Percentiles rank a stretch among this genome's conserved stretches.
Evolutionary conservation across 768 basidiomycete species (phyloP).

Genomic region (Leucocoprinus leucothites): DNA sequence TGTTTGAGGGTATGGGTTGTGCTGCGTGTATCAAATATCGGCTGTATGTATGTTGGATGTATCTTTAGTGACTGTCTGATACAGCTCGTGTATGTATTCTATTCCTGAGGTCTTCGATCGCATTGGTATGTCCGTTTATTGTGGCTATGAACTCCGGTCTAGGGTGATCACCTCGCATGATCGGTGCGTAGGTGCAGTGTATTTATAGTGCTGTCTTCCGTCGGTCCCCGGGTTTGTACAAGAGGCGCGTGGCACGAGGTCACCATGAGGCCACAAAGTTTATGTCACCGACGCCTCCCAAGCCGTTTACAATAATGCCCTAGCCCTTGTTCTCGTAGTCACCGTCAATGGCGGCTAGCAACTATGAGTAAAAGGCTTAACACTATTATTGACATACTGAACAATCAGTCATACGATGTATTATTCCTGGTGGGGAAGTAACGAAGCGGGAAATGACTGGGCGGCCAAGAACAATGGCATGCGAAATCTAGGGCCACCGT

Average conservation of each 20-base stretch:
- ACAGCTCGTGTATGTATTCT: not conserved
- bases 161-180: slow-evolving; percentile 3
- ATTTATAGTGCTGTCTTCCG: not conserved
- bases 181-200: slow-evolving; percentile 1
- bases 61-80: slow-evolving; percentile 4
- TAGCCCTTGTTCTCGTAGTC: not conserved
- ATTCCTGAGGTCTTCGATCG: not conserved
- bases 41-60: not conserved
- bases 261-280: slow-evolving; percentile 4
- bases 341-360: not conserved
- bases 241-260: slow-evolving; percentile 10
- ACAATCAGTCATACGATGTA: not conserved
- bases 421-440: not conserved
- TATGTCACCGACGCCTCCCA: slow-evolving; percentile 1
- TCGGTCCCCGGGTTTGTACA: not conserved
- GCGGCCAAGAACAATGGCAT: slow-evolving; percentile 4
- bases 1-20: not conserved
- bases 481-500: slow-evolving; percentile 19
- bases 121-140: not conserved
- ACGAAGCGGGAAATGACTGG: slow-evolving; percentile 2
- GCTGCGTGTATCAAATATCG: slow-evolving; percentile 9
- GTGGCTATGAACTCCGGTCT: not conserved
- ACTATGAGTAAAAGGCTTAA: not conserved
- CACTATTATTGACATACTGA: not conserved
- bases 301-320: not conserved